Conservation (phyloP, 306 rosid species). For the Vicia villosa region DNA sequence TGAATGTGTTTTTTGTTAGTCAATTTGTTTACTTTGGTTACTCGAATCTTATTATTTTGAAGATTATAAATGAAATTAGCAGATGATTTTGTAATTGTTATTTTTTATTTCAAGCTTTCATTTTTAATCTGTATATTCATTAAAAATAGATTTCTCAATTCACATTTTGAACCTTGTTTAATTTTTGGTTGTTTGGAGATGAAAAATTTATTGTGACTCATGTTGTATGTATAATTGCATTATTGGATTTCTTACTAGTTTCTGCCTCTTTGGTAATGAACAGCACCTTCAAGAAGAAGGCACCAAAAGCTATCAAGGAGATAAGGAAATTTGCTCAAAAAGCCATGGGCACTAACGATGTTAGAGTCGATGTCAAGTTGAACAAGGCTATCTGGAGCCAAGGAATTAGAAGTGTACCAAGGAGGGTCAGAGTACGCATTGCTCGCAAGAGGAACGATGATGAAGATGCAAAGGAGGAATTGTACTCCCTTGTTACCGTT, state of each 20-base stretch:
- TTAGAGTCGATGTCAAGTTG: constrained; percentile 89
- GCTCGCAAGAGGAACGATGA: constrained; percentile 98
- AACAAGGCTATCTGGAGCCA: constrained; percentile 93
- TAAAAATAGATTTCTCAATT: neutral
- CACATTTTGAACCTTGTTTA: neutral
- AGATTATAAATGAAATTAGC: no score
- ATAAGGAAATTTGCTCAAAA: constrained; percentile 89
- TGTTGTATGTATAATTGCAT: neutral
- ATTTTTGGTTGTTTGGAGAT: neutral
- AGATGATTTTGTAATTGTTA: no score
- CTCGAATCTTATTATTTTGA: no score
- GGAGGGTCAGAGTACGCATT: constrained; percentile 88
- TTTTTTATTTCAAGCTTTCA: neutral
- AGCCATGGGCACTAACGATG: constrained; percentile 93
- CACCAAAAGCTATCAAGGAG: constrained; percentile 95
- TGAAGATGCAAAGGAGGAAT: constrained; percentile 97
- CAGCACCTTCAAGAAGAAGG: constrained; percentile 97
- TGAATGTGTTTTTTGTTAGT: no score
- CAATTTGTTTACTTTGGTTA: no score
- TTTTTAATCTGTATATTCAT: neutral
- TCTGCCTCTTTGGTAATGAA: constrained; percentile 12
- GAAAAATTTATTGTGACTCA: neutral
- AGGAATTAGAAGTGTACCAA: constrained; percentile 95
- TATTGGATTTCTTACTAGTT: neutral
- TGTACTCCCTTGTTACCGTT: constrained; percentile 86